Percentiles rank a stretch among this genome's conserved stretches.
phyloP scores from a whole-genome alignment of 2,329 filamentous ascomycete species.

The Neonectria coccinea region DNA sequence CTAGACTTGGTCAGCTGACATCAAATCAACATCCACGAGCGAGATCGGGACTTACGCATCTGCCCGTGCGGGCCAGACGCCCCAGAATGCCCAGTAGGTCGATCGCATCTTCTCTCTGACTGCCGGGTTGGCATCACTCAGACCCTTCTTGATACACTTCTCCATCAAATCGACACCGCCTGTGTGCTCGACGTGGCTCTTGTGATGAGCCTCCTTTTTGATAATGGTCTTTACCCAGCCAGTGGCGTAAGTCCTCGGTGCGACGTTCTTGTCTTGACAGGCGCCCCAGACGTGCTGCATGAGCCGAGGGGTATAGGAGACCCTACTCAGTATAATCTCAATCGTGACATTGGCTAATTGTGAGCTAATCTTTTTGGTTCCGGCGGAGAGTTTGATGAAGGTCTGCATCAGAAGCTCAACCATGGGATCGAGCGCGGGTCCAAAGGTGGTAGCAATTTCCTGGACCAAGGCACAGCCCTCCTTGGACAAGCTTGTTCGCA shows the following conservation, averaged over 20 bases:
- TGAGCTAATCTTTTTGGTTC: slow-evolving; percentile 92
- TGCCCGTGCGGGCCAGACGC: slow-evolving; percentile 81
- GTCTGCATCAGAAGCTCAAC: slow-evolving; percentile 90
- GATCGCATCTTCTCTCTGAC: slow-evolving; percentile 88
- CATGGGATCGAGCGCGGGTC: slow-evolving; percentile 85
- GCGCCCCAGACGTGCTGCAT: slow-evolving; percentile 88
- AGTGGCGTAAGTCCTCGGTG: slow-evolving; percentile 81
- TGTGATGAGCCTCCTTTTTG: slow-evolving; percentile 81
- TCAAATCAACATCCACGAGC: background rate
- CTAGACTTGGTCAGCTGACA: slow-evolving; percentile 55
- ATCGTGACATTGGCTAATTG: slow-evolving; percentile 85
- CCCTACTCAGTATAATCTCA: slow-evolving; percentile 82
- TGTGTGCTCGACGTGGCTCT: slow-evolving; percentile 83
- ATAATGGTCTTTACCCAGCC: slow-evolving; percentile 89
- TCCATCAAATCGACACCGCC: slow-evolving; percentile 87
- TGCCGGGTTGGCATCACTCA: slow-evolving; percentile 89
- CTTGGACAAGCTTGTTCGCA: slow-evolving; percentile 90
- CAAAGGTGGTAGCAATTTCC: slow-evolving; percentile 81
- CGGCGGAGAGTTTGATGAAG: slow-evolving; percentile 88
- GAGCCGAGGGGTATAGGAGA: slow-evolving; percentile 82
- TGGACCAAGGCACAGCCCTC: slow-evolving; percentile 87
- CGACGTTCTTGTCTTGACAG: slow-evolving; percentile 92
- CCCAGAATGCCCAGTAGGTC: slow-evolving; percentile 87
- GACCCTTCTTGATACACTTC: slow-evolving; percentile 88
- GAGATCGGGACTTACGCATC: slow-evolving; percentile 67